These are phyloP conservation scores for Micractinium sp. DNA, from an alignment of 139 green algal genomes.

Conservation along the genomic window DNA sequence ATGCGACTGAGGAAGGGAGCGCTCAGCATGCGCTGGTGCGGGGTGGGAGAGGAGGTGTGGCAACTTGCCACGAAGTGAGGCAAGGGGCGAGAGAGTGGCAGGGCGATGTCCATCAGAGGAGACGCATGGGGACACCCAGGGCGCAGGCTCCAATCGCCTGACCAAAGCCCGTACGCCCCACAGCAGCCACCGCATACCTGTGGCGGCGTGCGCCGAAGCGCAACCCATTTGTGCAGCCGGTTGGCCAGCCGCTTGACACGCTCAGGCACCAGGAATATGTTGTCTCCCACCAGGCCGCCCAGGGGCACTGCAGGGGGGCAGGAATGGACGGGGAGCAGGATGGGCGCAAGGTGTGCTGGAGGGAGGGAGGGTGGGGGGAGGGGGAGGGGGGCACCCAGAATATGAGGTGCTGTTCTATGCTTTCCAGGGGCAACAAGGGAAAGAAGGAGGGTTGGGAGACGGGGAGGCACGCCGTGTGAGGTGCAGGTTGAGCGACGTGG, in stretches of 20 bases:
- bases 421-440: slow-evolving; percentile 66
- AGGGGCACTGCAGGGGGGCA: slow-evolving; percentile 43
- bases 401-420: slow-evolving; percentile 88
- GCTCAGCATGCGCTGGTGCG: no score
- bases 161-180: background rate
- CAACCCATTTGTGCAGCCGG: slow-evolving; percentile 82
- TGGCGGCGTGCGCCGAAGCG: slow-evolving; percentile 47
- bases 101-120: no score
- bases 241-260: slow-evolving; percentile 75
- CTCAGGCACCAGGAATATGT: slow-evolving; percentile 94
- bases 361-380: background rate
- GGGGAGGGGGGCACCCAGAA: background rate
- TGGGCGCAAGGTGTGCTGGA: background rate
- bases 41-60: no score
- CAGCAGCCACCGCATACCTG: slow-evolving; percentile 28
- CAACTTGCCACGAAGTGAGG: no score
- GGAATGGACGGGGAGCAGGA: background rate
- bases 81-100: no score
- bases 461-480: no score
- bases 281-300: slow-evolving; percentile 90
- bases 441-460: background rate
- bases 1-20: background rate
- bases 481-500: no score
- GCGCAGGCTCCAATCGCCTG: background rate
- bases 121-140: no score